A percentile compares a stretch with the other conserved stretches of the same genome.
Evolutionary conservation across 1,139 yeast genomes (phyloP).

Genomic region (Saccharomyces hybrid): DNA sequence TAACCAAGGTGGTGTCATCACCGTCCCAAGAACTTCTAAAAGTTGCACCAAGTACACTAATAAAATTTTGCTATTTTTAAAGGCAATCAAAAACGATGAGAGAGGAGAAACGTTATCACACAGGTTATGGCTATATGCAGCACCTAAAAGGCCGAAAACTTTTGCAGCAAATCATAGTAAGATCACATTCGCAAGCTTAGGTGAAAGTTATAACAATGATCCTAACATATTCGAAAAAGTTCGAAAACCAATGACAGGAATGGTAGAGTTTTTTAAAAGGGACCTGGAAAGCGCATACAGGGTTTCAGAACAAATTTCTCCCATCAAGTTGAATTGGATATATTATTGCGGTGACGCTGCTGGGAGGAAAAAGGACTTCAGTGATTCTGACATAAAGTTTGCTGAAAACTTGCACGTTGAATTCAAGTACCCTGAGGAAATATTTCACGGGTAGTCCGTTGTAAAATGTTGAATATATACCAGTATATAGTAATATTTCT

Average conservation of each 20-base stretch:
- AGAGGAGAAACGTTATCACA: slow-evolving; percentile 19
- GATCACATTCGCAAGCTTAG: slow-evolving; percentile 7
- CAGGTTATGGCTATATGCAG: slow-evolving; percentile 53
- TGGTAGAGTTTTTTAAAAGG: slow-evolving; percentile 49
- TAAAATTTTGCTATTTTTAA: slow-evolving; percentile 39
- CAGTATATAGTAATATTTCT: background rate
- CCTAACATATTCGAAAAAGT: slow-evolving; percentile 30
- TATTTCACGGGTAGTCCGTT: slow-evolving; percentile 12
- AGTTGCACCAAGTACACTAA: slow-evolving; percentile 43
- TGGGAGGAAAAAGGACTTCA: slow-evolving; percentile 67
- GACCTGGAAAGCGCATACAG: slow-evolving; percentile 24
- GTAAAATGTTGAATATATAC: background rate
- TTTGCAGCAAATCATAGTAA: slow-evolving; percentile 5
- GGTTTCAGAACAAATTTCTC: background rate
- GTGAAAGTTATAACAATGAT: slow-evolving; percentile 14
- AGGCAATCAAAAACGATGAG: slow-evolving; percentile 13
- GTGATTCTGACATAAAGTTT: slow-evolving; percentile 67
- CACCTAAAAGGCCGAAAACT: slow-evolving; percentile 44
- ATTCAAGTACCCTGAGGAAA: slow-evolving; percentile 68
- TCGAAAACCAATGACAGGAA: slow-evolving; percentile 73
- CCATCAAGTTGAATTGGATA: slow-evolving; percentile 39
- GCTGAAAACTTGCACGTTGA: slow-evolving; percentile 49
- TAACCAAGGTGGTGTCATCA: slow-evolving; percentile 60
- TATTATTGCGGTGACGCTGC: slow-evolving; percentile 96
- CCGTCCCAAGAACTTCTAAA: slow-evolving; percentile 40